These are phyloP conservation scores for Cyclostephanos invisitatus DNA, from an alignment of 108 stramenopile genomes.

Conservation along the genomic window DNA sequence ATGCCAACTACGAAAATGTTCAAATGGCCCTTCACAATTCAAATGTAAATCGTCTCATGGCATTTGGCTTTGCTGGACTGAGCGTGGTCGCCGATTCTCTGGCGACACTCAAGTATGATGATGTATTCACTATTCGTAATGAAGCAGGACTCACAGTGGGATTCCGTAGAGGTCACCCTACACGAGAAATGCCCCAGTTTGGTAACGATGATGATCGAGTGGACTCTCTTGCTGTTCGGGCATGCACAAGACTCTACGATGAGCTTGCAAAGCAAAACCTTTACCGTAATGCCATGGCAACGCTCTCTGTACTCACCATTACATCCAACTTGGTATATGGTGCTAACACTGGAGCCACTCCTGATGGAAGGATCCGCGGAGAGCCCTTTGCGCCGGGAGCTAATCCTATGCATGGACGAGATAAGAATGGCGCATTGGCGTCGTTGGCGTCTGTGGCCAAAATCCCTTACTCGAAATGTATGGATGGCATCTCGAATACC, in stretches of 20 bases:
- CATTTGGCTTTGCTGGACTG: conserved; percentile 66
- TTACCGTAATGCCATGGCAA: conserved; percentile 63
- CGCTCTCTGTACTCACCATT: conserved; percentile 66
- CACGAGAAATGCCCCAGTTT: conserved; percentile 53
- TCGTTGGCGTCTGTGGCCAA: conserved; percentile 70
- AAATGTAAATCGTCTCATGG: conserved; percentile 70
- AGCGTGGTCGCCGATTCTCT: conserved; percentile 69
- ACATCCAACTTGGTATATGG: conserved; percentile 73
- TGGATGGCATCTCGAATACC: conserved; percentile 74
- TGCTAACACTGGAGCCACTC: conserved; percentile 60
- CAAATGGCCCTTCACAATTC: conserved; percentile 74
- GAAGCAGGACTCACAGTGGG: conserved; percentile 59
- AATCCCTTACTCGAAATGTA: conserved; percentile 61
- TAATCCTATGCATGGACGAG: conserved; percentile 53
- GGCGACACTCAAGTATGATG: conserved; percentile 63
- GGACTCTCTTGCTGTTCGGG: conserved; percentile 54
- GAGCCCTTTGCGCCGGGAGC: conserved; percentile 65
- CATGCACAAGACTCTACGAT: conserved; percentile 45
- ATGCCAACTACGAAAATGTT: conserved; percentile 57
- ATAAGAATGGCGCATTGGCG: conserved; percentile 65
- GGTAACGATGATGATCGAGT: conserved; percentile 65
- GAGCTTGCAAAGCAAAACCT: conserved; percentile 63
- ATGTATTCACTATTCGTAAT: conserved; percentile 61
- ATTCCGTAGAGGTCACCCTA: conserved; percentile 54
- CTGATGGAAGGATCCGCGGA: conserved; percentile 58